Conservation (phyloP, 169 alveolate species). For the Cryptosporidium bovis region DNA sequence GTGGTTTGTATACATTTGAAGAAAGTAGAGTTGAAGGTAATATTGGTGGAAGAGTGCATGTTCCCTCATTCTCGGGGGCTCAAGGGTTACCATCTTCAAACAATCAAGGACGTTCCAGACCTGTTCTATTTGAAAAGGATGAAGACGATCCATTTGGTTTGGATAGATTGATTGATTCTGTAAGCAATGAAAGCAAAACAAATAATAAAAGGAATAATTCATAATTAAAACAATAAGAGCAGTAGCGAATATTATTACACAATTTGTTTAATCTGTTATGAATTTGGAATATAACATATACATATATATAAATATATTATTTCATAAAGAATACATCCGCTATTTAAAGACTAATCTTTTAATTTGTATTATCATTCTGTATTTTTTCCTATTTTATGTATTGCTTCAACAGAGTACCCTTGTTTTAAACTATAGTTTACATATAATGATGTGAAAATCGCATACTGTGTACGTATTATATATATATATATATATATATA, state of each 20-base stretch:
- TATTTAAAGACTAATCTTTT: no score
- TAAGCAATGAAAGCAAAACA: constrained; percentile 78
- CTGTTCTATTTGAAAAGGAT: constrained; percentile 86
- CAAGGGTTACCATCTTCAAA: constrained; percentile 28
- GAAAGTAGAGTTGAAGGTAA: constrained; percentile 75
- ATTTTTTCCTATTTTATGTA: no score
- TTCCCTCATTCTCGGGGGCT: constrained; percentile 85
- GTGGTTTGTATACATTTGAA: constrained; percentile 42
- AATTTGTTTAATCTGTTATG: neutral
- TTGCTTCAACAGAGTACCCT: no score
- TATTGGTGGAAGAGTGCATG: constrained; percentile 79
- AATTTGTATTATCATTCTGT: no score
- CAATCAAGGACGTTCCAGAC: constrained; percentile 80
- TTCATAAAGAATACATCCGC: no score
- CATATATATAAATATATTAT: no score
- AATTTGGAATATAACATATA: neutral
- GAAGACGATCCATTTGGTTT: constrained; percentile 88
- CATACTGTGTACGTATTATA: neutral
- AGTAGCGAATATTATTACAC: neutral
- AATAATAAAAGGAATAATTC: neutral
- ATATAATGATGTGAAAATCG: no score
- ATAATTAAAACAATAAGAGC: neutral
- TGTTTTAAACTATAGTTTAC: no score
- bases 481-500: neutral
- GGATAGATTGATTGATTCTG: constrained; percentile 85